Evolutionary conservation across 331 rosid species (phyloP).

Genomic region (Prunus yedoensis): DNA sequence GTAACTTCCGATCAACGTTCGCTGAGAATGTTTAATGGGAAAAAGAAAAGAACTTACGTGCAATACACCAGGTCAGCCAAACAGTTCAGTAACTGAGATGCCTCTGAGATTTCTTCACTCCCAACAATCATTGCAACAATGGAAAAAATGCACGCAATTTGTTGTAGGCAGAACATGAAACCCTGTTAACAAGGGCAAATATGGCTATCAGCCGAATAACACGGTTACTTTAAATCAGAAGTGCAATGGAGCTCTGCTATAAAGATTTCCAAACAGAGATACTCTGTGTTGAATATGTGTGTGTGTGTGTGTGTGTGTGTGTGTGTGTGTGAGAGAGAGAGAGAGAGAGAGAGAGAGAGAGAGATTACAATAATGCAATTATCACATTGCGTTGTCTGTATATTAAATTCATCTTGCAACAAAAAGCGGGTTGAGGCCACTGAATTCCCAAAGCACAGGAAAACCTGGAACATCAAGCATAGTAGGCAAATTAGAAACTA

Average conservation of each 20-base stretch:
- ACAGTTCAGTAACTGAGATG: conserved; percentile 80
- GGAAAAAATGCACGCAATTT: conserved; percentile 95
- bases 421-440: conserved; percentile 97
- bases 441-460: conserved; percentile 88
- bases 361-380: conserved; percentile 89
- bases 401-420: conserved; percentile 96
- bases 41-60: conserved; percentile 60
- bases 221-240: not conserved
- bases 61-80: conserved; percentile 86
- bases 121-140: conserved; percentile 92
- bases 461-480: conserved; percentile 52
- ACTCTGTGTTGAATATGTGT: not conserved
- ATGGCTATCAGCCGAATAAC: not conserved
- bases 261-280: not conserved
- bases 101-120: conserved; percentile 74
- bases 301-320: too few species aligned
- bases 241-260: not conserved
- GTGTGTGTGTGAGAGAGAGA: too few species aligned
- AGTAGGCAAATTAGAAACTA: not conserved
- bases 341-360: conserved; percentile 1
- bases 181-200: conserved; percentile 49
- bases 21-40: conserved; percentile 15
- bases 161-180: conserved; percentile 89
- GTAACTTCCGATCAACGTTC: conserved; percentile 11
- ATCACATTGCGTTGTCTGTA: conserved; percentile 92